phyloP scores from a whole-genome alignment of 495 filamentous ascomycete genomes.

The Xylaria venustula region DNA sequence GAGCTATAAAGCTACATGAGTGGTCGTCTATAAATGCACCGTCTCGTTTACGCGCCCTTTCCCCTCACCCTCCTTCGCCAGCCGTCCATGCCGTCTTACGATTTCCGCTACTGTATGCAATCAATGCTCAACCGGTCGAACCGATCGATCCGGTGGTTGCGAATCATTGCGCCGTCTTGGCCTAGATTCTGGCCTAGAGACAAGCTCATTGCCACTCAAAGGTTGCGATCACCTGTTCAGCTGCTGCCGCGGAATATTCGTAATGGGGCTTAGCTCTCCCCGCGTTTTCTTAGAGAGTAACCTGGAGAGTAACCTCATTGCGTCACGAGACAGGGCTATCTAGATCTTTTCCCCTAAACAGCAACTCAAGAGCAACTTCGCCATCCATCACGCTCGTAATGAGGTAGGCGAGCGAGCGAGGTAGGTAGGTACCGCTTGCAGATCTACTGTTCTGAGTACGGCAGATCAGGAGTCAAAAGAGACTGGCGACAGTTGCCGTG shows the following conservation, averaged over 20 bases:
- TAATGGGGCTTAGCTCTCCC: background rate
- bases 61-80: too few species aligned
- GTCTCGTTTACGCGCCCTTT: too few species aligned
- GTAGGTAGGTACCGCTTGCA: too few species aligned
- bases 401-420: background rate
- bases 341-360: background rate
- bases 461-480: background rate
- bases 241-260: background rate
- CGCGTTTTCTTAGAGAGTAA: background rate
- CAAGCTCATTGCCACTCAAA: background rate
- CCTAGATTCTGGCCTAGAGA: too few species aligned
- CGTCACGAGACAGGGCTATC: background rate
- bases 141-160: background rate
- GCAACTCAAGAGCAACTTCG: too few species aligned
- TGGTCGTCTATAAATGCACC: too few species aligned
- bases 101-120: too few species aligned
- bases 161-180: background rate
- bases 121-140: too few species aligned
- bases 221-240: background rate
- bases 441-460: too few species aligned
- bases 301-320: background rate
- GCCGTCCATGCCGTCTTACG: too few species aligned
- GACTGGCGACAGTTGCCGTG: background rate
- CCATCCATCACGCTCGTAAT: too few species aligned
- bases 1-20: too few species aligned